These are phyloP conservation scores for Rhododendron williamsianum DNA, from an alignment of 148 eudicot species.

Conservation along the genomic window DNA sequence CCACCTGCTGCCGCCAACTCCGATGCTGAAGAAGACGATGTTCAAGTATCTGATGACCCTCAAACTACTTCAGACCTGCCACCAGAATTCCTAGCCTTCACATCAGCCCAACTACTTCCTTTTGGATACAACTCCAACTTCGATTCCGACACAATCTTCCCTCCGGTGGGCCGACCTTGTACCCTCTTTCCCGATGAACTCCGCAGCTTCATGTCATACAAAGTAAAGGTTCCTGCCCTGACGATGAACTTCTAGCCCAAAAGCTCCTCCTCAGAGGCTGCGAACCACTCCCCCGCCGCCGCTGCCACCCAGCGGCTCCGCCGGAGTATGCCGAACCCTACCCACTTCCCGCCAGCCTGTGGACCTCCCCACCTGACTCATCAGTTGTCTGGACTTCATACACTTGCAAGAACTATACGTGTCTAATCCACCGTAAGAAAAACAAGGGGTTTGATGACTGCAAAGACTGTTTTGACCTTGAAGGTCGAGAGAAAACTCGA, in stretches of 20 bases:
- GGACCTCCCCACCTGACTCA: constrained; percentile 36
- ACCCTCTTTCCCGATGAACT: constrained; percentile 21
- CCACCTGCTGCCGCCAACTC: neutral
- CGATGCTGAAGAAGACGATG: neutral
- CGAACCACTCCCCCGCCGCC: constrained; percentile 50
- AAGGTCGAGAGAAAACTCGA: constrained; percentile 19
- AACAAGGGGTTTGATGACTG: constrained; percentile 28
- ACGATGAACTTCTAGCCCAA: constrained; percentile 38
- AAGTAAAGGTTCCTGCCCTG: constrained; percentile 37
- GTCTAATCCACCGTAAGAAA: constrained; percentile 24
- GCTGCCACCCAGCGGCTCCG: constrained; percentile 39
- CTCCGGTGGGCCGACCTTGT: constrained; percentile 39
- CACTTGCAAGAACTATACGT: constrained; percentile 37
- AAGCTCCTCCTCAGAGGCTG: constrained; percentile 43
- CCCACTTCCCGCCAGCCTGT: constrained; percentile 34
- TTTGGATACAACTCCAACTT: constrained; percentile 34
- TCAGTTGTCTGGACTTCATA: constrained; percentile 43
- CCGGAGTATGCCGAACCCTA: constrained; percentile 23
- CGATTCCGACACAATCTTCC: constrained; percentile 31
- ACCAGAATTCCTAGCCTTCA: constrained; percentile 32
- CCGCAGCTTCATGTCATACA: constrained; percentile 33
- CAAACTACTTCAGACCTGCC: constrained; percentile 22
- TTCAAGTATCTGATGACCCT: neutral
- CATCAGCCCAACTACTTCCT: constrained; percentile 39
- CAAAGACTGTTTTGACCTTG: constrained; percentile 37